Percentiles rank a stretch among this genome's conserved stretches.
Evolutionary conservation across 768 basidiomycete species (phyloP).

Genomic region (Amyloporia xantha): DNA sequence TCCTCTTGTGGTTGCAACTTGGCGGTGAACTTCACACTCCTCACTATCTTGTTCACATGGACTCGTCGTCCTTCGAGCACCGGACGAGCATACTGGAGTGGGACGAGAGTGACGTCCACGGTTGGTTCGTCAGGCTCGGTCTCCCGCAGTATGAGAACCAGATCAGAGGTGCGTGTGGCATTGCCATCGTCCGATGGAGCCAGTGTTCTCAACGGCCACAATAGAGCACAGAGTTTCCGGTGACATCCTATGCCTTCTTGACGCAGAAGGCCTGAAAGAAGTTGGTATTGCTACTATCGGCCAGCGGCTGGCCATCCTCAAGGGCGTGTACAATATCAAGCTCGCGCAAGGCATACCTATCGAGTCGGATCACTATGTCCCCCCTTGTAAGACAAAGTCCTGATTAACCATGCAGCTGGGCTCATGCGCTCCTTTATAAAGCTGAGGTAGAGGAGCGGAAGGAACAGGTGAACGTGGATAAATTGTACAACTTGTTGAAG

Average conservation of each 20-base stretch:
- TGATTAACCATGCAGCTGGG: neutral
- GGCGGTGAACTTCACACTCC: neutral
- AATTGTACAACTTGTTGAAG: slow-evolving; percentile 56
- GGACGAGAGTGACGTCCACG: slow-evolving; percentile 73
- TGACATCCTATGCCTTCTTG: slow-evolving; percentile 78
- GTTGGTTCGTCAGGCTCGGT: slow-evolving; percentile 72
- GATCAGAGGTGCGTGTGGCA: slow-evolving; percentile 61
- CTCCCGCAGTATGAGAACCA: slow-evolving; percentile 80
- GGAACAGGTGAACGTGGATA: slow-evolving; percentile 55
- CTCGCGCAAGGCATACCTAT: slow-evolving; percentile 76
- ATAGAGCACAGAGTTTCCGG: slow-evolving; percentile 90
- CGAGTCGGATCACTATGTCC: slow-evolving; percentile 79
- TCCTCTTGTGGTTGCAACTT: neutral
- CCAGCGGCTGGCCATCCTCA: slow-evolving; percentile 86
- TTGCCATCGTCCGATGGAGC: slow-evolving; percentile 10
- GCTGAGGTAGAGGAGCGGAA: slow-evolving; percentile 54
- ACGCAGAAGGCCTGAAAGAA: slow-evolving; percentile 78
- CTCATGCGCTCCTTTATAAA: slow-evolving; percentile 18
- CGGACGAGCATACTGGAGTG: slow-evolving; percentile 43
- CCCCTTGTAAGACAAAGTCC: slow-evolving; percentile 61
- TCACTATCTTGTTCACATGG: slow-evolving; percentile 19
- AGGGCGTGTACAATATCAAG: slow-evolving; percentile 88
- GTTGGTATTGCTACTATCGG: slow-evolving; percentile 88
- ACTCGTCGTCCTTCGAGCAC: slow-evolving; percentile 24
- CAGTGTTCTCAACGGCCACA: slow-evolving; percentile 2